A percentile compares a stretch with the other conserved stretches of the same genome.
Evolutionary conservation across 805 yeast genomes (phyloP).

Genomic region (Lipomyces spencermartinsiae): DNA sequence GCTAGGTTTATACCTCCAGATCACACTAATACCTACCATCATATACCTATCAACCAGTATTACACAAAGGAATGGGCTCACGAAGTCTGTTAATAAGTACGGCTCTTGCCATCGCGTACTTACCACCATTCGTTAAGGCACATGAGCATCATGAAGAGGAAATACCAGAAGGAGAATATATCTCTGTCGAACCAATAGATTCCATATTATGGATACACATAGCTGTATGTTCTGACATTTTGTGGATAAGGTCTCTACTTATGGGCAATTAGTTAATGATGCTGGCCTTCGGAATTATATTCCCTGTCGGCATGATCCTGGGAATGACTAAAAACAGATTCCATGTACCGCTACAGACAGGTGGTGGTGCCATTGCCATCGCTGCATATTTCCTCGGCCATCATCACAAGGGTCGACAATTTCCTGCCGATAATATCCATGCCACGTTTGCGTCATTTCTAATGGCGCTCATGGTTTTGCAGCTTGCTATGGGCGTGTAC

Average conservation of each 20-base stretch:
- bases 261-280: slow-evolving; percentile 41
- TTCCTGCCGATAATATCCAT: slow-evolving; percentile 46
- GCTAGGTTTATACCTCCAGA: too few relatives aligned
- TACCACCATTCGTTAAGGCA: slow-evolving; percentile 14
- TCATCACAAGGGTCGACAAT: slow-evolving; percentile 48
- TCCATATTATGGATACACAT: slow-evolving; percentile 45
- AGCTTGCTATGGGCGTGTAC: slow-evolving; percentile 47
- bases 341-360: slow-evolving; percentile 48
- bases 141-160: slow-evolving; percentile 40
- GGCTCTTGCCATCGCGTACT: background rate
- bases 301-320: slow-evolving; percentile 51
- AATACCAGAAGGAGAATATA: slow-evolving; percentile 40
- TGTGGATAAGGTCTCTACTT: background rate
- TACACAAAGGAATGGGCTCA: background rate
- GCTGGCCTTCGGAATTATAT: slow-evolving; percentile 49
- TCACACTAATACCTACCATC: background rate
- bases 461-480: slow-evolving; percentile 43
- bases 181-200: slow-evolving; percentile 41
- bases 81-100: background rate
- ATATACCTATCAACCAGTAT: background rate
- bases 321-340: slow-evolving; percentile 49
- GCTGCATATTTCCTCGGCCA: slow-evolving; percentile 52
- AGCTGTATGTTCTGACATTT: slow-evolving; percentile 23
- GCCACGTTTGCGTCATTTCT: slow-evolving; percentile 48
- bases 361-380: slow-evolving; percentile 47